phyloP scores from a whole-genome alignment of 768 basidiomycete species.

The Agaricus blazei region DNA sequence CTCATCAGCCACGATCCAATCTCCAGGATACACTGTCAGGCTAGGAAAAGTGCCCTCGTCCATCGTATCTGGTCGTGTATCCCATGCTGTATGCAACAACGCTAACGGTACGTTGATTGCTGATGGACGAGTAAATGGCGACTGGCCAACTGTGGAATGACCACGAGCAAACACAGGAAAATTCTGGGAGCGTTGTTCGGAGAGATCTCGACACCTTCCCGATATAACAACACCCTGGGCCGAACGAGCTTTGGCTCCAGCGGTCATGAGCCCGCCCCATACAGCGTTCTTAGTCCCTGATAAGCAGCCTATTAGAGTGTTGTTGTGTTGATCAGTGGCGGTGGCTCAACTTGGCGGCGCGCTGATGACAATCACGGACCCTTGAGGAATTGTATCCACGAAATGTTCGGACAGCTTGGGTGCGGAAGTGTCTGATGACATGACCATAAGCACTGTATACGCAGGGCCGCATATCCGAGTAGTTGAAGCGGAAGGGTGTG shows the following conservation, averaged over 20 bases:
- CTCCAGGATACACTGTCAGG: conserved; percentile 63
- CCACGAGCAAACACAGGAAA: conserved; percentile 84
- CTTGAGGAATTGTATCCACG: conserved; percentile 68
- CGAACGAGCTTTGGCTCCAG: conserved; percentile 69
- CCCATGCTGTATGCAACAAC: conserved; percentile 23
- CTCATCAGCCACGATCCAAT: conserved; percentile 81
- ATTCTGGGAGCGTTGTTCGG: conserved; percentile 61
- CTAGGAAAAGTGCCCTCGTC: conserved; percentile 35
- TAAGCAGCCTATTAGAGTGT: not conserved
- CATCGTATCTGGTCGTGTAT: conserved; percentile 13
- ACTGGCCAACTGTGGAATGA: conserved; percentile 82
- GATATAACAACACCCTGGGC: conserved; percentile 77
- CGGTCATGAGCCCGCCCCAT: conserved; percentile 92
- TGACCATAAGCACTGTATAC: conserved; percentile 84
- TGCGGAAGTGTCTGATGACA: conserved; percentile 46
- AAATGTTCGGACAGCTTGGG: conserved; percentile 71
- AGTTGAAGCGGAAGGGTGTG: conserved; percentile 24
- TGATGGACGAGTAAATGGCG: conserved; percentile 77
- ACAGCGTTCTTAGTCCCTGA: conserved; percentile 73
- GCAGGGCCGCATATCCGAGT: conserved; percentile 65
- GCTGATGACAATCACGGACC: conserved; percentile 68
- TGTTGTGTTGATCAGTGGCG: not conserved
- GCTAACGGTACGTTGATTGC: conserved; percentile 63
- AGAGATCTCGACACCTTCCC: conserved; percentile 79
- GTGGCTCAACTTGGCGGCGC: conserved; percentile 57